Evolutionary conservation across 768 basidiomycete genomes (phyloP).

Genomic region (Zangia roseola): DNA sequence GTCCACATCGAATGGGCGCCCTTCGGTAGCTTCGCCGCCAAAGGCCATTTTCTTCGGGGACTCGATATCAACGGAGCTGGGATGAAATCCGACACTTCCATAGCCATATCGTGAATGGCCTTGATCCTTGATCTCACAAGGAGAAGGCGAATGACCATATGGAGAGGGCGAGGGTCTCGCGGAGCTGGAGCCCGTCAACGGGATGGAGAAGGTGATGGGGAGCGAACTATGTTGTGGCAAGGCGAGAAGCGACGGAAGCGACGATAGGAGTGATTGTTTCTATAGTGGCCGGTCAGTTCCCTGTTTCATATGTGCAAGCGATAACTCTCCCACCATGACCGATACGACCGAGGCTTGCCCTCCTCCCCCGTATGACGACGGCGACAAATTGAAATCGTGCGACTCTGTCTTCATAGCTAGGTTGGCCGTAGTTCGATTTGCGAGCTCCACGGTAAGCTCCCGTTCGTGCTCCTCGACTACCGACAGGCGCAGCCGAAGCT

Average conservation of each 20-base stretch:
- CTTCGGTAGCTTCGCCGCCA: constrained; percentile 37
- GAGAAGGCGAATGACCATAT: constrained; percentile 42
- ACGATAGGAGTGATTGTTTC: constrained; percentile 72
- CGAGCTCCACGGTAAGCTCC: constrained; percentile 62
- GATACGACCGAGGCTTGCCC: constrained; percentile 63
- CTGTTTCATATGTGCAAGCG: not conserved
- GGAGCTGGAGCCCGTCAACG: constrained; percentile 37
- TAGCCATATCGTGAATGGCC: constrained; percentile 48
- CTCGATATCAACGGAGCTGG: constrained; percentile 42
- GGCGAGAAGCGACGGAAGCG: constrained; percentile 71
- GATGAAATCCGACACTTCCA: constrained; percentile 44
- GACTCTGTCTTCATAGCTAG: constrained; percentile 57
- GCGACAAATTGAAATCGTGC: constrained; percentile 48
- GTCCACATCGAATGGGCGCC: constrained; percentile 53
- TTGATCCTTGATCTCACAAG: constrained; percentile 50
- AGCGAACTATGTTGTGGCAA: constrained; percentile 57
- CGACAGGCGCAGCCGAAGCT: constrained; percentile 62
- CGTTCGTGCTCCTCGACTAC: constrained; percentile 66
- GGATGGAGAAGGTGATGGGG: constrained; percentile 56
- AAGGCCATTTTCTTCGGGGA: constrained; percentile 29
- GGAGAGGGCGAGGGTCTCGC: constrained; percentile 41
- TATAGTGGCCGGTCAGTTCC: constrained; percentile 17
- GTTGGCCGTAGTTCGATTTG: constrained; percentile 36
- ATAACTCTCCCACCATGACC: constrained; percentile 55
- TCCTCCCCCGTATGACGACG: constrained; percentile 30